Conservation (phyloP, 2,329 filamentous ascomycete genomes). For the Aureobasidium musti region DNA sequence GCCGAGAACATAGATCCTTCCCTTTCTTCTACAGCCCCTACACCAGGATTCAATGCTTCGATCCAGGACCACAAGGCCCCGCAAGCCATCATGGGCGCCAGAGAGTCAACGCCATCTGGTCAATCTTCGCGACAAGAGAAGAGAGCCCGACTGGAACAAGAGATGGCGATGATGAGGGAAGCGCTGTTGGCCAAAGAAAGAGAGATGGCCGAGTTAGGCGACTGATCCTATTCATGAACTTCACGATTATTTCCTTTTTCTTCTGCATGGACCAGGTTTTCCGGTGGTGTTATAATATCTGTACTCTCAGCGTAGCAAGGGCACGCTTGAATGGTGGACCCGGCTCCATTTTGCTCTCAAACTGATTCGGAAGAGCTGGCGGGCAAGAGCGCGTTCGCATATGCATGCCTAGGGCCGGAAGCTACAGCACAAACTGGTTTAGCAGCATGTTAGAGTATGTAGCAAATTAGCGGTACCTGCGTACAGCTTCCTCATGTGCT, state of each 20-base stretch:
- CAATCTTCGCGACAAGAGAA: slow-evolving; percentile 53
- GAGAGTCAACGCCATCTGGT: slow-evolving; percentile 36
- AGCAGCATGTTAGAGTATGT: slow-evolving; percentile 2
- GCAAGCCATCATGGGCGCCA: slow-evolving; percentile 42
- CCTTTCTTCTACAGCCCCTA: slow-evolving; percentile 39
- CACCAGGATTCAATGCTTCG: neutral
- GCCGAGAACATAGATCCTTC: slow-evolving; percentile 41
- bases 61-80: slow-evolving; percentile 37
- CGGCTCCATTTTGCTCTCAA: neutral
- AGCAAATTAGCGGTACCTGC: slow-evolving; percentile 1
- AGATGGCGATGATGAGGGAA: slow-evolving; percentile 75
- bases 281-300: neutral
- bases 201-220: slow-evolving; percentile 58
- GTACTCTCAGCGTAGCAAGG: slow-evolving; percentile 10
- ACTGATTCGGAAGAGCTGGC: neutral
- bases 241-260: slow-evolving; percentile 6
- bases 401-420: neutral
- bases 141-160: slow-evolving; percentile 66
- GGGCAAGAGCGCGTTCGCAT: neutral
- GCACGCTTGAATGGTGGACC: neutral
- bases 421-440: neutral
- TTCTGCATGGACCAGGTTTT: neutral
- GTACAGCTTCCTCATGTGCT: neutral
- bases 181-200: slow-evolving; percentile 72
- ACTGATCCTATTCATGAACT: slow-evolving; percentile 13